These are phyloP conservation scores for Fusarium goolgardi DNA, from an alignment of 2,329 filamentous ascomycete genomes.

Conservation along the genomic window DNA sequence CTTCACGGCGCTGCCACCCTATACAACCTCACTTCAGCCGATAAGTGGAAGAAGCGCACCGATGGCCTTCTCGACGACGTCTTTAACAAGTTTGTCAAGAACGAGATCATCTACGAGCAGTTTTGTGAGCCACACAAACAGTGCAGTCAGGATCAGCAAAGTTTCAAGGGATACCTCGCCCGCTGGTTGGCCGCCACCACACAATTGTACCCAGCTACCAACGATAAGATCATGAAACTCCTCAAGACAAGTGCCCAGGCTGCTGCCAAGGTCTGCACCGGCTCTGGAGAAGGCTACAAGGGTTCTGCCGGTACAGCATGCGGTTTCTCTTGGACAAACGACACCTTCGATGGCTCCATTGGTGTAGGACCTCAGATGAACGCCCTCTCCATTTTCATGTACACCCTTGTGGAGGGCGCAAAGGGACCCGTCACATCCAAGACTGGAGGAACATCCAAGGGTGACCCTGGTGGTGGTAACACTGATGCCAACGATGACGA, in stretches of 20 bases:
- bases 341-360: slow-evolving; percentile 66
- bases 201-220: slow-evolving; percentile 66
- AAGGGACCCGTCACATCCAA: slow-evolving; percentile 61
- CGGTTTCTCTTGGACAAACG: slow-evolving; percentile 72
- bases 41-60: slow-evolving; percentile 67
- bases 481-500: slow-evolving; percentile 47
- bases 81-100: slow-evolving; percentile 64
- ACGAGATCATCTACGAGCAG: slow-evolving; percentile 70
- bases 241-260: slow-evolving; percentile 63
- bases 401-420: slow-evolving; percentile 62
- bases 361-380: slow-evolving; percentile 79
- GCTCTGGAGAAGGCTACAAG: slow-evolving; percentile 56
- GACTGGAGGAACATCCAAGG: slow-evolving; percentile 70
- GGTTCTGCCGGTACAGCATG: slow-evolving; percentile 71
- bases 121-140: slow-evolving; percentile 70
- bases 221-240: slow-evolving; percentile 62
- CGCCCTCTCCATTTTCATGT: slow-evolving; percentile 72
- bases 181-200: slow-evolving; percentile 72
- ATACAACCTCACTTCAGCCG: slow-evolving; percentile 67
- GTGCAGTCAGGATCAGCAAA: slow-evolving; percentile 78
- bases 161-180: slow-evolving; percentile 80
- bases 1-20: slow-evolving; percentile 71
- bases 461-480: slow-evolving; percentile 61
- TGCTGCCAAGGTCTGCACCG: slow-evolving; percentile 64
- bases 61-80: slow-evolving; percentile 67